Evolutionary conservation across 139 green algal species (phyloP).

Genomic region (Raphidocelis subcapitata): DNA sequence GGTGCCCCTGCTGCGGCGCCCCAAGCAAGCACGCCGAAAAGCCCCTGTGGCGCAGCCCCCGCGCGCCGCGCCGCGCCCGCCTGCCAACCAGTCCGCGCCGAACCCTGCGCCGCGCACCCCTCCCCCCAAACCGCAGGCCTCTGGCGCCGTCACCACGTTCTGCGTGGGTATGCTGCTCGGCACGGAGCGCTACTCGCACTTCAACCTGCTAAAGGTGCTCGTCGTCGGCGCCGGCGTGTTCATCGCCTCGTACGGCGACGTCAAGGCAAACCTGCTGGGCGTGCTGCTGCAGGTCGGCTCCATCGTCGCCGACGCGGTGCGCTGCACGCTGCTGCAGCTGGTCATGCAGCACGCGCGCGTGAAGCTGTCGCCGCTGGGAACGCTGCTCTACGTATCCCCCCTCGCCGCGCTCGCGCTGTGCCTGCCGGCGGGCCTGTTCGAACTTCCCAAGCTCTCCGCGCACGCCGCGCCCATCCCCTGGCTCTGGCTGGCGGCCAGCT

Average conservation of each 20-base stretch:
- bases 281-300: constrained; percentile 52
- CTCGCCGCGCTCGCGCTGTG: constrained; percentile 5
- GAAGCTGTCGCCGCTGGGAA: constrained; percentile 9
- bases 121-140: background rate
- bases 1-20: too few species aligned
- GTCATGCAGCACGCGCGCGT: constrained; percentile 30
- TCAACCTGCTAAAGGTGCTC: constrained; percentile 28
- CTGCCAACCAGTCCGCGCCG: too few species aligned
- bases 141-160: constrained; percentile 33
- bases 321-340: constrained; percentile 41
- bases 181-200: constrained; percentile 27
- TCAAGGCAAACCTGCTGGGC: constrained; percentile 47
- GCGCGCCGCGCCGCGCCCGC: too few species aligned
- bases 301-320: constrained; percentile 40
- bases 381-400: constrained; percentile 10
- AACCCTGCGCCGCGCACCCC: background rate
- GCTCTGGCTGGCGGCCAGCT: background rate
- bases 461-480: background rate
- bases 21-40: too few species aligned
- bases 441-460: background rate
- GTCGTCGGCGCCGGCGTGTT: constrained; percentile 41
- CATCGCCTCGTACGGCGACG: constrained; percentile 48
- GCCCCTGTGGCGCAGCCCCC: too few species aligned
- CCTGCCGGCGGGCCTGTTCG: constrained; percentile 1
- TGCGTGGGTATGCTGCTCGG: constrained; percentile 22